Evolutionary conservation across 2,329 filamentous ascomycete species (phyloP).

Genomic region (Exophiala bonariae): DNA sequence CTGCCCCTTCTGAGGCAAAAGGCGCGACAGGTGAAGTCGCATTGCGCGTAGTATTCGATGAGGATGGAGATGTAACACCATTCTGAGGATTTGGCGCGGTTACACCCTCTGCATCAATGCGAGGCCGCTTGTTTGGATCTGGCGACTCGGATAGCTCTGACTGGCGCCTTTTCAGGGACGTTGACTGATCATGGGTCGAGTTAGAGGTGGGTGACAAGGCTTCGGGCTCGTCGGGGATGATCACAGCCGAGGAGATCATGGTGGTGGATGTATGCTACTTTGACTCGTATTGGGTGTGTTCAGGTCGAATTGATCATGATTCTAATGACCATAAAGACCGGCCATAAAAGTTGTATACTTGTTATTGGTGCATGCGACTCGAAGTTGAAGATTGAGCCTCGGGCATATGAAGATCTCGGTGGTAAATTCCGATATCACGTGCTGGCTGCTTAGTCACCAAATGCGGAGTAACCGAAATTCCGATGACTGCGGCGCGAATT

Average conservation of each 20-base stretch:
- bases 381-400: no score
- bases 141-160: slow-evolving; percentile 17
- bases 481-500: no score
- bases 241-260: slow-evolving; percentile 37
- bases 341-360: no score
- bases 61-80: slow-evolving; percentile 49
- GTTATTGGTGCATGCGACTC: no score
- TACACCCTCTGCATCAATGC: slow-evolving; percentile 10
- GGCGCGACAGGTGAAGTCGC: slow-evolving; percentile 24
- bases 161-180: slow-evolving; percentile 21
- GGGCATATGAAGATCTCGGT: no score
- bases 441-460: no score
- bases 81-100: slow-evolving; percentile 34
- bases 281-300: no score
- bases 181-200: slow-evolving; percentile 8
- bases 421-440: no score
- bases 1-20: slow-evolving; percentile 4
- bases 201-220: not conserved
- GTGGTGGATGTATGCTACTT: no score
- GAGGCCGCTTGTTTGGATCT: slow-evolving; percentile 19
- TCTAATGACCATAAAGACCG: no score
- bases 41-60: slow-evolving; percentile 27
- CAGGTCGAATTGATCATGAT: not conserved
- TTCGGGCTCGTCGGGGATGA: slow-evolving; percentile 30
- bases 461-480: no score